phyloP scores from a whole-genome alignment of 1,139 yeast species.

The Magnusiomyces starmeri region DNA sequence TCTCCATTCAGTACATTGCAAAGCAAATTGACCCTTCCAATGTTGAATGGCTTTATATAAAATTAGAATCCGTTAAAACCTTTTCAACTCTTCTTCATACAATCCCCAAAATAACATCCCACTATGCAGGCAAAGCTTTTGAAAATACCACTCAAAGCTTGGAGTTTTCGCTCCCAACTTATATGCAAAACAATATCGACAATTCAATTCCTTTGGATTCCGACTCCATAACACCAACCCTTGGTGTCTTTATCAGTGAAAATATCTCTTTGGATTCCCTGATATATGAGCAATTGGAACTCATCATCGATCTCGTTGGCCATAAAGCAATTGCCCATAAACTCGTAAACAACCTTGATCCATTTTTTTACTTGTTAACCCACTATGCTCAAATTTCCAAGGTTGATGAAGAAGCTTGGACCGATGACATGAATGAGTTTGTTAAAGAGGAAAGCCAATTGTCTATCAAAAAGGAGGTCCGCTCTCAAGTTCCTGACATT shows the following conservation, averaged over 20 bases:
- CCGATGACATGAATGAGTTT: conserved; percentile 55
- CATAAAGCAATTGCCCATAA: conserved; percentile 9
- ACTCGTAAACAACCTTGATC: conserved; percentile 9
- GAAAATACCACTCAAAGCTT: conserved; percentile 6
- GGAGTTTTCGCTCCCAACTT: not conserved
- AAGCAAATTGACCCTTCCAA: conserved; percentile 9
- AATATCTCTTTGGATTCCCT: conserved; percentile 9
- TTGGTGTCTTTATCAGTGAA: not conserved
- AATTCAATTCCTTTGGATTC: conserved; percentile 2
- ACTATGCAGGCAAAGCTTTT: conserved; percentile 3
- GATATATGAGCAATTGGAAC: conserved; percentile 16
- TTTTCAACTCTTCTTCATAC: conserved; percentile 7
- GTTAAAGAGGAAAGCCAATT: conserved; percentile 70
- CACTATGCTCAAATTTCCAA: conserved; percentile 27
- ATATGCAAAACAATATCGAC: conserved; percentile 4
- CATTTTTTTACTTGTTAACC: conserved; percentile 18
- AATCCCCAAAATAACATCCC: conserved; percentile 4
- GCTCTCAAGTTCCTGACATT: conserved; percentile 23
- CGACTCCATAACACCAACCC: not conserved
- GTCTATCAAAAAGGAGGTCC: conserved; percentile 33
- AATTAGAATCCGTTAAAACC: conserved; percentile 10
- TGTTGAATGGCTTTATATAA: conserved; percentile 5
- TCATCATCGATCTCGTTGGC: conserved; percentile 9
- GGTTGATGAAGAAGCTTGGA: conserved; percentile 33
- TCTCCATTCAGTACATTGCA: conserved; percentile 19